These are phyloP conservation scores for Saccharomyces mikatae DNA, from an alignment of 805 yeast genomes.

Conservation along the genomic window DNA sequence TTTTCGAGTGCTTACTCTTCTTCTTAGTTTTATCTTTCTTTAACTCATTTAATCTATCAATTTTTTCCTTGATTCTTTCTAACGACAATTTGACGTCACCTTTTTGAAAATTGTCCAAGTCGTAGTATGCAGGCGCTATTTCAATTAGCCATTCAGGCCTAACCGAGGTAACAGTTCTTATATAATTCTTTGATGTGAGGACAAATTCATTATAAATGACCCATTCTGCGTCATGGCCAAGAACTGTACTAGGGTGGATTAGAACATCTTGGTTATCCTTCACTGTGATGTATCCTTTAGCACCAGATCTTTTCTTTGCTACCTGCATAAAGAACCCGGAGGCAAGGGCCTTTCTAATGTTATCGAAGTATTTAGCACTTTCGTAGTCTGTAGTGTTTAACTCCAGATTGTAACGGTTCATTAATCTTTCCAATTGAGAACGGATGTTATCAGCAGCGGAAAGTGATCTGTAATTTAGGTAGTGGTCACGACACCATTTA, in stretches of 20 bases:
- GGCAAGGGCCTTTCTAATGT: conserved; percentile 76
- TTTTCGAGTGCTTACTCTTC: conserved; percentile 19
- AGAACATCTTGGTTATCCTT: conserved; percentile 95
- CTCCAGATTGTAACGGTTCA: conserved; percentile 74
- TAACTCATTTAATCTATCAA: conserved; percentile 36
- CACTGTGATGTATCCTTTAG: conserved; percentile 79
- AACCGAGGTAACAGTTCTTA: conserved; percentile 85
- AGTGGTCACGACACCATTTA: conserved; percentile 90
- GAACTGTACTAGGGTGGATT: conserved; percentile 86
- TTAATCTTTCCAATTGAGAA: conserved; percentile 69
- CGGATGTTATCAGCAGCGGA: conserved; percentile 83
- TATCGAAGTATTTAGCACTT: conserved; percentile 61
- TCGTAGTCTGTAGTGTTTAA: conserved; percentile 61
- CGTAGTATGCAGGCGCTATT: conserved; percentile 59
- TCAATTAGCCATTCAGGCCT: conserved; percentile 91
- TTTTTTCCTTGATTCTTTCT: conserved; percentile 50
- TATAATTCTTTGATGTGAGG: conserved; percentile 84
- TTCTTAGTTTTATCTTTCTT: conserved; percentile 15
- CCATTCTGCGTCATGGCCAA: conserved; percentile 88
- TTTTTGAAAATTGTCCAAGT: conserved; percentile 54
- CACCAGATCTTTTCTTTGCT: conserved; percentile 80
- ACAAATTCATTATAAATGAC: conserved; percentile 93
- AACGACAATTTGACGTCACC: conserved; percentile 66
- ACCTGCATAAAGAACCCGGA: conserved; percentile 98
- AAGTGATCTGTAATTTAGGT: conserved; percentile 73